These are phyloP conservation scores for Trichophyton benhamiae DNA, from an alignment of 2,329 filamentous ascomycete genomes.

Conservation along the genomic window DNA sequence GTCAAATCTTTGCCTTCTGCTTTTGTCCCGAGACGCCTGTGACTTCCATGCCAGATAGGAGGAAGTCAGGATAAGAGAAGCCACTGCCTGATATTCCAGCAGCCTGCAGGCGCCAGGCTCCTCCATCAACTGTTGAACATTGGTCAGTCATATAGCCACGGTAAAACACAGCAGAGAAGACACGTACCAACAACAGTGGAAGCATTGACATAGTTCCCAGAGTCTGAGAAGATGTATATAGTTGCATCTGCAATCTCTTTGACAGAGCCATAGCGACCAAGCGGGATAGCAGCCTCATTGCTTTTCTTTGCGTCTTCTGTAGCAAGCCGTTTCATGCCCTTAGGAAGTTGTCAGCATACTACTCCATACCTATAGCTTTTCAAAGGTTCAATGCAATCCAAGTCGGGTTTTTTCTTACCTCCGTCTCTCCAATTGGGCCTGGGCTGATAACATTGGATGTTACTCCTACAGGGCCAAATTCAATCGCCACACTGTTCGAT, in stretches of 20 bases:
- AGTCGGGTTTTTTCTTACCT: slow-evolving; percentile 29
- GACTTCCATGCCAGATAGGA: slow-evolving; percentile 42
- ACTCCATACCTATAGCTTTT: too few species aligned
- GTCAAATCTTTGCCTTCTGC: slow-evolving; percentile 41
- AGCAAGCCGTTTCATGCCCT: slow-evolving; percentile 53
- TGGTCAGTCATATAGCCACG: not conserved
- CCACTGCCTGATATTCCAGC: slow-evolving; percentile 23
- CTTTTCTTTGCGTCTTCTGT: slow-evolving; percentile 41
- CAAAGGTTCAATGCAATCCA: too few species aligned
- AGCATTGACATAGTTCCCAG: slow-evolving; percentile 76
- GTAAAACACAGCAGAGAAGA: slow-evolving; percentile 7
- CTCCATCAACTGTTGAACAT: slow-evolving; percentile 27
- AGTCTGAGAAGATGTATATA: slow-evolving; percentile 74
- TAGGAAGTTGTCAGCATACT: not conserved
- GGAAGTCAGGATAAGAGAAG: slow-evolving; percentile 47
- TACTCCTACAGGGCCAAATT: slow-evolving; percentile 78
- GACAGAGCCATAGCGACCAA: slow-evolving; percentile 64
- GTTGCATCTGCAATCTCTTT: slow-evolving; percentile 89
- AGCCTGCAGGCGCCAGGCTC: slow-evolving; percentile 28
- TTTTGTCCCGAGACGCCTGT: slow-evolving; percentile 48
- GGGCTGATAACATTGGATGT: slow-evolving; percentile 83
- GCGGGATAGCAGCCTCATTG: slow-evolving; percentile 47
- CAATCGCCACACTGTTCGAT: slow-evolving; percentile 64
- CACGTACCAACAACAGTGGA: slow-evolving; percentile 54
- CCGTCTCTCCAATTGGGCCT: slow-evolving; percentile 73